Evolutionary conservation across 495 filamentous ascomycete species (phyloP).

Genomic region (Penicillium cosmopolitanum): DNA sequence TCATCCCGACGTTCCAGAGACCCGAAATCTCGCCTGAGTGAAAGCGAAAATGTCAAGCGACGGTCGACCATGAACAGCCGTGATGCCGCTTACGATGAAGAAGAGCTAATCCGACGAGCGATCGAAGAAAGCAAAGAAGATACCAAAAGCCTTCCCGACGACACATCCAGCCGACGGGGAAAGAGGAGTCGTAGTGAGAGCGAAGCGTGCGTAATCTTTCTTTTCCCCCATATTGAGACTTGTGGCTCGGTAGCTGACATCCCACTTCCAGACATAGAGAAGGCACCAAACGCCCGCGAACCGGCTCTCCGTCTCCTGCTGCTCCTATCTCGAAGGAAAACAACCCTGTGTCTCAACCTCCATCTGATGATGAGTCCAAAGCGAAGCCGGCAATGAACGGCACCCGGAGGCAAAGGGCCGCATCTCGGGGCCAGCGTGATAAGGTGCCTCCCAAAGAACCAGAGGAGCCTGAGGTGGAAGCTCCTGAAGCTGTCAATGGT

Average conservation of each 20-base stretch:
- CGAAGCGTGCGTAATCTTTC: slow-evolving; percentile 73
- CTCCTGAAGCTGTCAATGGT: slow-evolving; percentile 70
- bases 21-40: slow-evolving; percentile 50
- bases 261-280: slow-evolving; percentile 52
- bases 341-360: slow-evolving; percentile 51
- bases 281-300: slow-evolving; percentile 70
- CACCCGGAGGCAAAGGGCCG: slow-evolving; percentile 66
- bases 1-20: slow-evolving; percentile 53
- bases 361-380: slow-evolving; percentile 72
- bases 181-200: slow-evolving; percentile 91
- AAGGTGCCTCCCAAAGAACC: slow-evolving; percentile 68
- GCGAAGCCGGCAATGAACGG: slow-evolving; percentile 50
- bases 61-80: slow-evolving; percentile 98
- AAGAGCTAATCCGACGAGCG: slow-evolving; percentile 83
- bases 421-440: slow-evolving; percentile 69
- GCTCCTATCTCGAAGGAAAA: slow-evolving; percentile 56
- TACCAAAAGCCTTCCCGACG: slow-evolving; percentile 50
- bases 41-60: slow-evolving; percentile 64
- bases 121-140: slow-evolving; percentile 94
- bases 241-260: slow-evolving; percentile 26
- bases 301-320: slow-evolving; percentile 71
- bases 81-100: slow-evolving; percentile 93
- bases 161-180: slow-evolving; percentile 57
- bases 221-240: slow-evolving; percentile 2
- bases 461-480: slow-evolving; percentile 66